Conservation (phyloP, 129 eudicot genomes). For the Oenanthe sinensis region DNA sequence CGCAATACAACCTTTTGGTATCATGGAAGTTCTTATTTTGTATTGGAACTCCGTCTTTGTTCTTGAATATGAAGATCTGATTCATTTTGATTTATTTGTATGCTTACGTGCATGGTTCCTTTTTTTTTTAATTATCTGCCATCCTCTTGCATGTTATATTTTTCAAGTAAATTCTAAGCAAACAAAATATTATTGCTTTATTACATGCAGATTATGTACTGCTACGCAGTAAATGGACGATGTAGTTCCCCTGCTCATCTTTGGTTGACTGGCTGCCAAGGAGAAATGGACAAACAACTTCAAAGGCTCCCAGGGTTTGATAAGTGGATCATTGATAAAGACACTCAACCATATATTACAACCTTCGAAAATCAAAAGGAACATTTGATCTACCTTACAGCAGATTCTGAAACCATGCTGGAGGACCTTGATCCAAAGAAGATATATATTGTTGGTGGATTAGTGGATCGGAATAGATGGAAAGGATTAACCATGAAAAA, state of each 20-base stretch:
- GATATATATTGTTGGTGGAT: constrained; percentile 80
- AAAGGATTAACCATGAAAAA: constrained; percentile 94
- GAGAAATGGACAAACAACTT: constrained; percentile 62
- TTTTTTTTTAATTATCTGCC: not conserved
- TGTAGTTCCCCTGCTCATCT: constrained; percentile 70
- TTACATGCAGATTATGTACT: constrained; percentile 71
- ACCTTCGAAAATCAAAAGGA: constrained; percentile 69
- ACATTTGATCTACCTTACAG: constrained; percentile 76
- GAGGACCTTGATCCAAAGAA: constrained; percentile 60
- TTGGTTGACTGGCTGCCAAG: constrained; percentile 82
- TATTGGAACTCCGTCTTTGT: not conserved
- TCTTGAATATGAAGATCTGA: not conserved
- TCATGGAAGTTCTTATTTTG: not conserved
- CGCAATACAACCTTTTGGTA: not conserved
- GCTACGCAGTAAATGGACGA: constrained; percentile 79
- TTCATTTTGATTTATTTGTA: too few relatives aligned
- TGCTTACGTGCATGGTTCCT: not conserved
- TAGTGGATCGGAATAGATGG: constrained; percentile 94
- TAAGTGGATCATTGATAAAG: constrained; percentile 86
- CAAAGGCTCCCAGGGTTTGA: constrained; percentile 72
- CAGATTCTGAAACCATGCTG: constrained; percentile 78
- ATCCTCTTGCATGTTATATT: not conserved
- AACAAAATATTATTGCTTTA: not conserved
- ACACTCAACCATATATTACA: constrained; percentile 57
- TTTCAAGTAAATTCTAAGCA: not conserved